phyloP scores from a whole-genome alignment of 805 yeast species.

The Yamadazyma tumulicola region DNA sequence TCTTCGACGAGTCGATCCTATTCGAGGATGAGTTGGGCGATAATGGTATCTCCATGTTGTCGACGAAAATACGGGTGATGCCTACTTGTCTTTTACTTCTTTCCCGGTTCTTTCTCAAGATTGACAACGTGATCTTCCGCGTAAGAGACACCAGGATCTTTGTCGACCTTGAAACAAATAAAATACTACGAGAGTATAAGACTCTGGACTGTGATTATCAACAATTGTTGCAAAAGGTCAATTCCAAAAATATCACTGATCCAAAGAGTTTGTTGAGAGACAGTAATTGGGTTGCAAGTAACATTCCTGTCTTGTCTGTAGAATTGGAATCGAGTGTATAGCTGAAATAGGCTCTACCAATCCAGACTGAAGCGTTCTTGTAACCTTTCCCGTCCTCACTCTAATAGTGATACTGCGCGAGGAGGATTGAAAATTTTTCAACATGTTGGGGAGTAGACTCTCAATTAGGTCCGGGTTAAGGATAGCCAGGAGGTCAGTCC shows the following conservation, averaged over 20 bases:
- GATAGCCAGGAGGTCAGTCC: slow-evolving; percentile 39
- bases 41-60: slow-evolving; percentile 81
- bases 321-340: slow-evolving; percentile 9
- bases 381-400: not conserved
- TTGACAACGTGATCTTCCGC: slow-evolving; percentile 84
- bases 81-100: slow-evolving; percentile 69
- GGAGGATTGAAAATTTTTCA: slow-evolving; percentile 6
- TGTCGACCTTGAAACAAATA: slow-evolving; percentile 65
- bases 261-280: slow-evolving; percentile 62
- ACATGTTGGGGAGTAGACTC: slow-evolving; percentile 2
- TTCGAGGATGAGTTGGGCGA: slow-evolving; percentile 97
- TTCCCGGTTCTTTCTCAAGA: slow-evolving; percentile 77
- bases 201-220: slow-evolving; percentile 45
- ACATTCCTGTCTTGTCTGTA: slow-evolving; percentile 41
- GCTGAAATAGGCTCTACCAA: no score
- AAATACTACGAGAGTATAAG: slow-evolving; percentile 73
- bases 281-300: slow-evolving; percentile 64
- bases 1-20: slow-evolving; percentile 82
- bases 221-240: slow-evolving; percentile 23
- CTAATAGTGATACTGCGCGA: not conserved
- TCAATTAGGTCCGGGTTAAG: not conserved
- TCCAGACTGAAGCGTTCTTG: no score
- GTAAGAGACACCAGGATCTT: slow-evolving; percentile 82
- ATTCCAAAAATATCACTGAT: slow-evolving; percentile 22
- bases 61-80: slow-evolving; percentile 87